Evolutionary conservation across 768 basidiomycete genomes (phyloP).

Genomic region (Pleurotus giganteus): DNA sequence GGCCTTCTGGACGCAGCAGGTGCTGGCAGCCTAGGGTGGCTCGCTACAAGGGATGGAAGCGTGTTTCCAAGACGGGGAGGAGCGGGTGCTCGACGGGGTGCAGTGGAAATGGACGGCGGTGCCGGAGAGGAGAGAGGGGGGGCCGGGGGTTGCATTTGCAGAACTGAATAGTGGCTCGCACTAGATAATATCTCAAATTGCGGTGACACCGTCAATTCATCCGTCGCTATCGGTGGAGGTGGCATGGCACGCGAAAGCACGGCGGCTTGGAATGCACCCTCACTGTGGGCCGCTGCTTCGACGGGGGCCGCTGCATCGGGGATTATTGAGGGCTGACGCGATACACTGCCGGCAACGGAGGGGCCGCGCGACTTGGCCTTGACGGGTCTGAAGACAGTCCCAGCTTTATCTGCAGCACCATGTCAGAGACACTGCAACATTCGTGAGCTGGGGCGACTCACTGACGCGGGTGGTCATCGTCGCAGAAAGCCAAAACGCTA

Average conservation of each 20-base stretch:
- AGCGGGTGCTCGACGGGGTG: background rate
- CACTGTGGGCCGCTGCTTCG: background rate
- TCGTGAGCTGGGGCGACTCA: constrained; percentile 38
- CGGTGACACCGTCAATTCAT: background rate
- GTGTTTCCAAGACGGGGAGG: background rate
- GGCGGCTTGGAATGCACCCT: background rate
- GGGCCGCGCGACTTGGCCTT: constrained; percentile 33
- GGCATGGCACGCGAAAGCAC: background rate
- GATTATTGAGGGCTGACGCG: background rate
- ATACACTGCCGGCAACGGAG: background rate
- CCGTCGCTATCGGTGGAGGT: background rate
- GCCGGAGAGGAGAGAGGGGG: background rate
- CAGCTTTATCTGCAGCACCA: constrained; percentile 60
- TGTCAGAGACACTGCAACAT: constrained; percentile 10
- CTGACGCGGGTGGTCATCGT: constrained; percentile 59
- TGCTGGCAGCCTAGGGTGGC: background rate
- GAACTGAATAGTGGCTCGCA: background rate
- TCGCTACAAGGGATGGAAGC: background rate
- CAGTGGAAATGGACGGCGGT: background rate
- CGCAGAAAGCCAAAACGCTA: constrained; percentile 6
- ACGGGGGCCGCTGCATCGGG: background rate
- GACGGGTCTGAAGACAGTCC: constrained; percentile 67
- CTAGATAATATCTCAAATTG: background rate
- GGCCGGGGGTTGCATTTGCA: background rate
- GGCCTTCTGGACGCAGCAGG: too few species aligned